Base-by-base conservation (phyloP, 306 rosid species). In the Citrullus mucosospermus region DNA sequence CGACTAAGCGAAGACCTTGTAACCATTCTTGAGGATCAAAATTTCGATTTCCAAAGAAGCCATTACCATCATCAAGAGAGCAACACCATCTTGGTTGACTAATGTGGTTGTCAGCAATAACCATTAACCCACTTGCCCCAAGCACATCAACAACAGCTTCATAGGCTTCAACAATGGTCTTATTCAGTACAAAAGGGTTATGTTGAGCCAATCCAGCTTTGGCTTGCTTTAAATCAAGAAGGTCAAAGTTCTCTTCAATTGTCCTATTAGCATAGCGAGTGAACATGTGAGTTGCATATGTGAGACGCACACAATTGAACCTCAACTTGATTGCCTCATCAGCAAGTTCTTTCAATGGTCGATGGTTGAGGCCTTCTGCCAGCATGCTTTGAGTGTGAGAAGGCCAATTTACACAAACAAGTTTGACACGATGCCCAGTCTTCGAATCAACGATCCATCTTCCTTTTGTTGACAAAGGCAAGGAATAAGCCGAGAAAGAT, bases 31-130 rank as follows among this genome's bases (percentile, higher is more conserved):
- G 6, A 14, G 90, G 82, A 77, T 83, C 78, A 53, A 89, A 87
- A 71, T 85, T 82, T n/a, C 82, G 66, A 12, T 89, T 89, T 62
- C 82, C 48, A 16, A 85, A 89, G 83, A 89, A 48, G 54, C 6
- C 54, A 48, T 48, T 48, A 48, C 82, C 88, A 73, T 89, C 93
- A 34, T 87, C 84, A 74, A 83, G 85, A 30, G 20, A 0, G 9
- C 89, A 89, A 2, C 90, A 89, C 88, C 90, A 89, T 28, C 83
- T 82, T 0, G 90, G 89, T 10, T 80, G 59, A 54, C 93, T 85
- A 8, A 89, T 90, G 56, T 89, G 90, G 62, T 89, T 89, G 80
- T 89, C 90, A 48, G 79, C 28, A 81, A 82, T 70, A 1, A 89
- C 89, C 65, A 61, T 85, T 16, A 87, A 78, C 8, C 84, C 84